Conservation (phyloP, 2,329 filamentous ascomycete species). For the Dryadomyces quercus-mongolicae region DNA sequence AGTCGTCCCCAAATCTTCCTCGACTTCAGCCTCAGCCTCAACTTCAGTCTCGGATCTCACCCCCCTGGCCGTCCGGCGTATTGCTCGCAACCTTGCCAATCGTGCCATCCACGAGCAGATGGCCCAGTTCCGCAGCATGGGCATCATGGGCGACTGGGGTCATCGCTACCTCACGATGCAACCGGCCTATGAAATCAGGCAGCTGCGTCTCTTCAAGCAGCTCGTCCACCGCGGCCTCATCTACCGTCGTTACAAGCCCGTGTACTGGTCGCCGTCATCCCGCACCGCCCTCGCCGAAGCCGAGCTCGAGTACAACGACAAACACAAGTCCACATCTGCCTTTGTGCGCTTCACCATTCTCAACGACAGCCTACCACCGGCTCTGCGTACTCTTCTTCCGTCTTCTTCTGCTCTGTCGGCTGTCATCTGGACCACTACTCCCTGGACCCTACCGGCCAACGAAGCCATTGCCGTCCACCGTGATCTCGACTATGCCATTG, state of each 20-base stretch:
- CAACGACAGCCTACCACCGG: constrained; percentile 14
- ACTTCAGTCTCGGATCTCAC: constrained; percentile 18
- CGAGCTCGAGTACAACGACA: constrained; percentile 72
- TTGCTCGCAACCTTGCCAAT: constrained; percentile 53
- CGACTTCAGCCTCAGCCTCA: neutral
- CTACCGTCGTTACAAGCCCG: constrained; percentile 68
- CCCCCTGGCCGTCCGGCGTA: constrained; percentile 47
- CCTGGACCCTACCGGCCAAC: constrained; percentile 94
- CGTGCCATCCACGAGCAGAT: constrained; percentile 63
- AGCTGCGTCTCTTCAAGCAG: constrained; percentile 62
- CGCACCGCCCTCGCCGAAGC: constrained; percentile 71
- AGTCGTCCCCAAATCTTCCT: neutral
- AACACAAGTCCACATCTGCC: constrained; percentile 59
- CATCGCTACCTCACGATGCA: constrained; percentile 72
- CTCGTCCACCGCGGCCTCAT: constrained; percentile 65
- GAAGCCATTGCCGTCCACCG: constrained; percentile 72
- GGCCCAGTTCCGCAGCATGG: constrained; percentile 60
- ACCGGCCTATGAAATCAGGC: constrained; percentile 57
- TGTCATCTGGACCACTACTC: constrained; percentile 98
- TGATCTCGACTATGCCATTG: constrained; percentile 60
- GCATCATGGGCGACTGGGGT: constrained; percentile 72
- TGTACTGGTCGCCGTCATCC: constrained; percentile 78
- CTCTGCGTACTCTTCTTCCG: neutral
- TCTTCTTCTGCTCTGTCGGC: constrained; percentile 40
- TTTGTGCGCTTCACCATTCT: constrained; percentile 69